Evolutionary conservation across 257 asterid species (phyloP).

Genomic region (Eustoma russellianum): DNA sequence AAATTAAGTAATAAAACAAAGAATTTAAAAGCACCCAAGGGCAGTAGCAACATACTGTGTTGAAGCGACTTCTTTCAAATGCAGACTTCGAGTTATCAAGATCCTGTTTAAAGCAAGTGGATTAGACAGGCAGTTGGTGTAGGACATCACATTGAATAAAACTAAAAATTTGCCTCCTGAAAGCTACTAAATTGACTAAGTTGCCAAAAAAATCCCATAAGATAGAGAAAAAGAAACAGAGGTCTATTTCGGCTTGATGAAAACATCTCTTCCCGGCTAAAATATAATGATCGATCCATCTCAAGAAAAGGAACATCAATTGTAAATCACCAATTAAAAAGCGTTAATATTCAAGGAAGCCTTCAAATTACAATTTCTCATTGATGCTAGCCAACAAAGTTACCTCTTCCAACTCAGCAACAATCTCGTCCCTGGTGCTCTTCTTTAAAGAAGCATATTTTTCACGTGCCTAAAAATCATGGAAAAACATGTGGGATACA

Average conservation of each 20-base stretch:
- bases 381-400: slow-evolving; percentile 8
- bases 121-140: slow-evolving; percentile 7
- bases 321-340: neutral
- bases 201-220: too few species aligned
- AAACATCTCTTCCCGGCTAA: neutral
- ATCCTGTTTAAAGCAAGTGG: slow-evolving; percentile 52
- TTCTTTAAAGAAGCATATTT: slow-evolving; percentile 76
- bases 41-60: slow-evolving; percentile 50
- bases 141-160: too few species aligned
- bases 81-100: slow-evolving; percentile 90
- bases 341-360: too few species aligned
- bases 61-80: slow-evolving; percentile 92
- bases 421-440: slow-evolving; percentile 76
- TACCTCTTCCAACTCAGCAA: slow-evolving; percentile 90
- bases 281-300: neutral
- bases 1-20: slow-evolving; percentile 16
- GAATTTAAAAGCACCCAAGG: slow-evolving; percentile 5
- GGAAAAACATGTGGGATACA: slow-evolving; percentile 9
- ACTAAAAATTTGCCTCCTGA: too few species aligned
- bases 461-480: slow-evolving; percentile 67
- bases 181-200: too few species aligned
- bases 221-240: neutral
- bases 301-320: slow-evolving; percentile 1
- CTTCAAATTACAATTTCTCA: too few species aligned
- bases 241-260: neutral